These are phyloP conservation scores for Phascolomyces articulosus DNA, from an alignment of 371 early-diverging fungal species.

Conservation along the genomic window DNA sequence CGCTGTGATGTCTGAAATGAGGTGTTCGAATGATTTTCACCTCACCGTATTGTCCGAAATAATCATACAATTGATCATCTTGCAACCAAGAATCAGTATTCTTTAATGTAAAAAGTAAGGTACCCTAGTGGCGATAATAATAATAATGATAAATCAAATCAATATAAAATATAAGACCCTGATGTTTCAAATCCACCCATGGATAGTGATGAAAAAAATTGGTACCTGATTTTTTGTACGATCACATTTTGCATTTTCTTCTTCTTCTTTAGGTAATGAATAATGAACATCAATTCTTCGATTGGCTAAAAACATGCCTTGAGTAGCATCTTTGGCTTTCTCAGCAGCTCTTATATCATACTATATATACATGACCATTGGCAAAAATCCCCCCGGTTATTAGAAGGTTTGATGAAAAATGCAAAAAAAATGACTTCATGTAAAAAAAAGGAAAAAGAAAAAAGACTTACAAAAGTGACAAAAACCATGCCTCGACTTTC, in stretches of 20 bases:
- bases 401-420: too few relatives aligned
- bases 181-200: too few relatives aligned
- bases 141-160: too few relatives aligned
- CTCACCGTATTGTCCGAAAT: slow-evolving; percentile 51
- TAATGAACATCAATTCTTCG: slow-evolving; percentile 62
- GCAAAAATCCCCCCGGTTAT: too few relatives aligned
- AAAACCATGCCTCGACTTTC: slow-evolving; percentile 58
- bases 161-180: too few relatives aligned
- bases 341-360: slow-evolving; percentile 57
- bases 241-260: slow-evolving; percentile 50
- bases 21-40: slow-evolving; percentile 51
- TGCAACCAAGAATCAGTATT: slow-evolving; percentile 35
- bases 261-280: slow-evolving; percentile 61
- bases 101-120: slow-evolving; percentile 50
- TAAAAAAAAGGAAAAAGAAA: background rate
- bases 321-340: slow-evolving; percentile 45
- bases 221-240: slow-evolving; percentile 56
- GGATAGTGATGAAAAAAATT: too few relatives aligned
- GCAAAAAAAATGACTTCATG: background rate
- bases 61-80: slow-evolving; percentile 41
- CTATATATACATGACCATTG: slow-evolving; percentile 21
- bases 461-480: slow-evolving; percentile 53
- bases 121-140: slow-evolving; percentile 46
- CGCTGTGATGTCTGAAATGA: slow-evolving; percentile 30
- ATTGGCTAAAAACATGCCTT: slow-evolving; percentile 36